These are phyloP conservation scores for Exophiala spinifera DNA, from an alignment of 2,329 filamentous ascomycete genomes.

Conservation along the genomic window DNA sequence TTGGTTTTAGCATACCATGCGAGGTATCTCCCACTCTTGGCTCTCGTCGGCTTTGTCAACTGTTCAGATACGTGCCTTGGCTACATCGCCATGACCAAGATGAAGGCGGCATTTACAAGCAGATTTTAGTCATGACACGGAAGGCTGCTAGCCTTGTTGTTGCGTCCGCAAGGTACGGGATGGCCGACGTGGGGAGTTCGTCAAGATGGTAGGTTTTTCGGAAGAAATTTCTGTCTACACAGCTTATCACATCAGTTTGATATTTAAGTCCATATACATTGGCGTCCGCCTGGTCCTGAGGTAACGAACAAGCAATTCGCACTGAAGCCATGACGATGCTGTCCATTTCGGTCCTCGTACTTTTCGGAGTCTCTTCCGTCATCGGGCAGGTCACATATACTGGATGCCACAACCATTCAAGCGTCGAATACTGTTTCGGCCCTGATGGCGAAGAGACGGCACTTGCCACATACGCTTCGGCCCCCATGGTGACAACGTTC, in stretches of 20 bases:
- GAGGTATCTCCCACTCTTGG: neutral
- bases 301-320: neutral
- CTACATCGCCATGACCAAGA: neutral
- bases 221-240: too few species aligned
- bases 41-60: neutral
- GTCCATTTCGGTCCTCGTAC: slow-evolving; percentile 1
- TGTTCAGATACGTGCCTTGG: neutral
- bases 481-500: slow-evolving; percentile 19
- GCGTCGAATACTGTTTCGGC: slow-evolving; percentile 33
- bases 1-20: neutral
- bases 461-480: slow-evolving; percentile 27
- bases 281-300: neutral
- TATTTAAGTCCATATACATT: too few species aligned
- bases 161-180: too few species aligned
- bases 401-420: slow-evolving; percentile 35
- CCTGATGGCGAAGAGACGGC: slow-evolving; percentile 32
- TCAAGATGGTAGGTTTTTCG: too few species aligned
- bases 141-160: neutral
- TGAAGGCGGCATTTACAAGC: neutral
- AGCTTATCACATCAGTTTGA: too few species aligned
- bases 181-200: neutral
- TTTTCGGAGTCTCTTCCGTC: neutral
- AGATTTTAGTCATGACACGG: neutral
- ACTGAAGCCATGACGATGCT: slow-evolving; percentile 3
- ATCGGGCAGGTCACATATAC: slow-evolving; percentile 26